Conservation (phyloP, 2,329 filamentous ascomycete species). For the Xylaria sp. region DNA sequence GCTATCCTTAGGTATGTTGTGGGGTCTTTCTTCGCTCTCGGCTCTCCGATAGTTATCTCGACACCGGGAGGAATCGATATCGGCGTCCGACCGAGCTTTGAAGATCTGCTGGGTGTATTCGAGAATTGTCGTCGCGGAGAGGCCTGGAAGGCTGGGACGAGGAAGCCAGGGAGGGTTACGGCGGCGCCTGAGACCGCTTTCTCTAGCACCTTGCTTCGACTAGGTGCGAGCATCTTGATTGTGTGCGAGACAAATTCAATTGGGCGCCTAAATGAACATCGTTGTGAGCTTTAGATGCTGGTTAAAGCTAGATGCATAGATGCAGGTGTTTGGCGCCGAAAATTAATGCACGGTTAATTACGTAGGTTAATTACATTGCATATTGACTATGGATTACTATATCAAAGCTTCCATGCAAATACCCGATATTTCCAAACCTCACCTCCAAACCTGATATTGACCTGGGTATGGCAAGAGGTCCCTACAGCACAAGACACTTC, state of each 20-base stretch:
- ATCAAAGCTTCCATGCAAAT: no score
- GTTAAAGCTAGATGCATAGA: conserved; percentile 26
- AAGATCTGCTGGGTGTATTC: conserved; percentile 71
- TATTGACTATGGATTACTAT: background rate
- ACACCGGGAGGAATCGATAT: conserved; percentile 87
- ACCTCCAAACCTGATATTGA: background rate
- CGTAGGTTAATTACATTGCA: conserved; percentile 29
- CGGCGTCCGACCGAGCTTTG: conserved; percentile 86
- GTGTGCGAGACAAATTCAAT: conserved; percentile 36
- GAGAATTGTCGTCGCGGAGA: conserved; percentile 71
- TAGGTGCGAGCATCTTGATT: conserved; percentile 70
- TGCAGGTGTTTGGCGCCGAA: conserved; percentile 39
- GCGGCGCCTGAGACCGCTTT: conserved; percentile 61
- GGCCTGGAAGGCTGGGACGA: conserved; percentile 74
- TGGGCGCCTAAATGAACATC: conserved; percentile 28
- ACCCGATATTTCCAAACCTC: no score
- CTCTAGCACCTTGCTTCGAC: conserved; percentile 68
- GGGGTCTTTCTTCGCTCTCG: conserved; percentile 61
- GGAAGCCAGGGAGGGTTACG: conserved; percentile 73
- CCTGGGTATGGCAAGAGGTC: background rate
- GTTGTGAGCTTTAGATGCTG: conserved; percentile 23
- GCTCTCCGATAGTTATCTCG: conserved; percentile 75
- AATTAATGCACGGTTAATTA: conserved; percentile 33
- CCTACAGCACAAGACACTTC: no score
- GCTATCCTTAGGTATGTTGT: conserved; percentile 70